Evolutionary conservation across 768 basidiomycete species (phyloP).

Genomic region (Termitomyces bulborhizus): DNA sequence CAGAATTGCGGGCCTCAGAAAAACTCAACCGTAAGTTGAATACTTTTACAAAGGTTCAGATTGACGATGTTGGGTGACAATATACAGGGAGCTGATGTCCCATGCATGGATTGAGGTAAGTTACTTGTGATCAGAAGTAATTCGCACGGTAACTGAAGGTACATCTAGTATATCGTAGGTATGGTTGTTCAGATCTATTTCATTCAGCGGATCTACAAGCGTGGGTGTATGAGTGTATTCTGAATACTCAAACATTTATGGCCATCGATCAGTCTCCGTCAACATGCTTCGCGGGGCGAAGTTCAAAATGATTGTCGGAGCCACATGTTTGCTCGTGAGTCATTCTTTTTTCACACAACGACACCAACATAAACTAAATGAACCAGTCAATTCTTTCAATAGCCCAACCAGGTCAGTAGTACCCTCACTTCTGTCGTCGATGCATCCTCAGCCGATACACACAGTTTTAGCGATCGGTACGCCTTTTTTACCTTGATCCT

Average conservation of each 20-base stretch:
- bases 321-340: not conserved
- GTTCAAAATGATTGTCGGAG: not conserved
- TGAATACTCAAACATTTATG: not conserved
- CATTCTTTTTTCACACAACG: too few species aligned
- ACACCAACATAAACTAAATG: not conserved
- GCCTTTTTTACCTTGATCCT: not conserved
- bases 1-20: not conserved
- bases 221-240: not conserved
- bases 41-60: too few species aligned
- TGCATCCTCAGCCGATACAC: not conserved
- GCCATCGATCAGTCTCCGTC: not conserved
- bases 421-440: not conserved
- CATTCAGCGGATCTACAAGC: not conserved
- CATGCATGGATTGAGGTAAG: not conserved
- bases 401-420: not conserved
- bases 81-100: not conserved
- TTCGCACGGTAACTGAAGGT: too few species aligned
- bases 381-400: not conserved
- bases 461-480: not conserved
- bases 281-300: not conserved
- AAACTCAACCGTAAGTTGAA: too few species aligned
- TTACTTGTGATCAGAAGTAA: too few species aligned
- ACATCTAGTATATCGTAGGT: not conserved
- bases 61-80: too few species aligned
- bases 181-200: not conserved